A percentile compares a stretch with the other conserved stretches of the same genome.
These are phyloP conservation scores for Sporothrix schenckii DNA, from an alignment of 2,329 filamentous ascomycete species.

Conservation along the genomic window DNA sequence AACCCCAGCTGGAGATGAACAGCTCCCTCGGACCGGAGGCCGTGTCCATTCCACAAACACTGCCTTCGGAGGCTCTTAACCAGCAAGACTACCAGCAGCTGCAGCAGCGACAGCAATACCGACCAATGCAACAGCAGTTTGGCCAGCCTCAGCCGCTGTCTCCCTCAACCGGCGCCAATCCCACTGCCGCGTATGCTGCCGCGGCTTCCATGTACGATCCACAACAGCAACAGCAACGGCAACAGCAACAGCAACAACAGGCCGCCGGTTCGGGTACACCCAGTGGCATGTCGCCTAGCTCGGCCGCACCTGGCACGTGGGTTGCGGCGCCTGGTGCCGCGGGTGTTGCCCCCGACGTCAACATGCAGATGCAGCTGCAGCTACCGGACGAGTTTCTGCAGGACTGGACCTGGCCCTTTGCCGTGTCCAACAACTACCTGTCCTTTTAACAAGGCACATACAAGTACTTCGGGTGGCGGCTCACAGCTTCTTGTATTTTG, in stretches of 20 bases:
- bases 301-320: slow-evolving; percentile 2
- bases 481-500: not conserved
- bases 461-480: no score
- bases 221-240: slow-evolving; percentile 4
- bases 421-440: slow-evolving; percentile 34
- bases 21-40: not conserved
- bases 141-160: slow-evolving; percentile 8
- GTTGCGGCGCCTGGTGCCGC: slow-evolving; percentile 5
- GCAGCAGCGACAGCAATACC: not conserved
- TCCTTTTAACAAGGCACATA: slow-evolving; percentile 11
- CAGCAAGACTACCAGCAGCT: not conserved
- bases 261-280: not conserved
- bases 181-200: not conserved
- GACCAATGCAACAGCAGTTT: slow-evolving; percentile 14
- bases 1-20: not conserved
- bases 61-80: not conserved
- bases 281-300: not conserved
- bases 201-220: not conserved
- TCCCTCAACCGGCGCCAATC: not conserved
- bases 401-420: slow-evolving; percentile 35
- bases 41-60: slow-evolving; percentile 14
- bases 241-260: slow-evolving; percentile 9
- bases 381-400: slow-evolving; percentile 32
- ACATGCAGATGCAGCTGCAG: slow-evolving; percentile 32
- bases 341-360: slow-evolving; percentile 15